Evolutionary conservation across 2,329 filamentous ascomycete genomes (phyloP).

Genomic region (Neonectria magnoliae): DNA sequence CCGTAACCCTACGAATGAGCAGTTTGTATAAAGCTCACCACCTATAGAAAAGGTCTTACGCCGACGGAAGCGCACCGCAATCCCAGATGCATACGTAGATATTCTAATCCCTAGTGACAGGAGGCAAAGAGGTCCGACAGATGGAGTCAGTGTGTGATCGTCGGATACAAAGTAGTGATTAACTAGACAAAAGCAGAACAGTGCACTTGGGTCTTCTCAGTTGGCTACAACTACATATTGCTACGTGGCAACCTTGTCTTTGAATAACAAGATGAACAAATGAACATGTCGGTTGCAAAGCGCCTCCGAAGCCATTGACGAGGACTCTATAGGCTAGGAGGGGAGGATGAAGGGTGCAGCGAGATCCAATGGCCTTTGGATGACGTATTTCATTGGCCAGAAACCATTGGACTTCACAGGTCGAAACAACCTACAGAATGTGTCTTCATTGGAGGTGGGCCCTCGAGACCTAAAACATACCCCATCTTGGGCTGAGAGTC

Average conservation of each 20-base stretch:
- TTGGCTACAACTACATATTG: no score
- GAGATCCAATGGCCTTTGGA: neutral
- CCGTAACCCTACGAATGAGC: no score
- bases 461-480: neutral
- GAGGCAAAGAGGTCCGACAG: no score
- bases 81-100: neutral
- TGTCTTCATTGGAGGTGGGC: neutral
- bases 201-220: neutral
- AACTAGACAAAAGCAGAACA: neutral
- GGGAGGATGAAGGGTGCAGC: neutral
- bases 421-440: neutral
- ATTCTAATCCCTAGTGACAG: neutral
- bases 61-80: neutral
- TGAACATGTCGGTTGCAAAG: neutral
- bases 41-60: neutral
- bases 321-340: neutral
- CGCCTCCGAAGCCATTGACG: neutral
- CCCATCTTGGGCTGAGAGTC: neutral
- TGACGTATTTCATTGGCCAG: neutral
- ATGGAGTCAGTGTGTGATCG: neutral
- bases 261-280: neutral
- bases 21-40: neutral
- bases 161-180: neutral
- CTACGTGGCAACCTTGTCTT: neutral
- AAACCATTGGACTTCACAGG: neutral